These are phyloP conservation scores for Brachypodium distachyon DNA, from an alignment of 202 grass and related monocot genomes.

Conservation along the genomic window DNA sequence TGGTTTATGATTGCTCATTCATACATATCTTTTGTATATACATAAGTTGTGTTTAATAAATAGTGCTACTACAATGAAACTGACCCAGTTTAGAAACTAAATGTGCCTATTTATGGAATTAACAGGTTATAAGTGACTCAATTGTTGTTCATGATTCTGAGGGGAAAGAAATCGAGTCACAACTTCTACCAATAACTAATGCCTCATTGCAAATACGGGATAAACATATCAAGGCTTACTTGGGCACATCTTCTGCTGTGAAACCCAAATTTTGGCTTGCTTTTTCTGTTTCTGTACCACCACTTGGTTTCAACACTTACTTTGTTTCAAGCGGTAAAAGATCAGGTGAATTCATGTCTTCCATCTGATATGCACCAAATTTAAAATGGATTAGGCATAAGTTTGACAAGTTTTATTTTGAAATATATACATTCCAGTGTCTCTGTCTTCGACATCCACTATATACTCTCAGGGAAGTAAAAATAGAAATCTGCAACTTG, in stretches of 20 bases:
- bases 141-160: slow-evolving; percentile 76
- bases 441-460: slow-evolving; percentile 37
- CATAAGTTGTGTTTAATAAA: background rate
- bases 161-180: slow-evolving; percentile 82
- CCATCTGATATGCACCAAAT: background rate
- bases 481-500: slow-evolving; percentile 43
- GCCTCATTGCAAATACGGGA: slow-evolving; percentile 52
- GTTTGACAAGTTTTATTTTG: slow-evolving; percentile 5
- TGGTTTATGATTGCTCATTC: no score
- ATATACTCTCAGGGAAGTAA: slow-evolving; percentile 53
- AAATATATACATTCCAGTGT: slow-evolving; percentile 32
- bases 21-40: background rate
- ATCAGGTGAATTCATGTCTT: slow-evolving; percentile 46
- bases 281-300: slow-evolving; percentile 65
- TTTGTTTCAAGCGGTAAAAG: slow-evolving; percentile 57
- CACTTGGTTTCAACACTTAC: slow-evolving; percentile 94
- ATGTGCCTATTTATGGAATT: background rate
- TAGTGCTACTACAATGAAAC: background rate
- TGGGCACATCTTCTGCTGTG: slow-evolving; percentile 33
- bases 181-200: slow-evolving; percentile 65
- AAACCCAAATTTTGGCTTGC: slow-evolving; percentile 90
- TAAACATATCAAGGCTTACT: slow-evolving; percentile 61
- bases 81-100: slow-evolving; percentile 1
- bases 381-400: background rate
- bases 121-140: slow-evolving; percentile 67